Percentiles rank a stretch among this genome's conserved stretches.
Conservation (phyloP, 108 stramenopile genomes). For the Skeletonema costatum region DNA sequence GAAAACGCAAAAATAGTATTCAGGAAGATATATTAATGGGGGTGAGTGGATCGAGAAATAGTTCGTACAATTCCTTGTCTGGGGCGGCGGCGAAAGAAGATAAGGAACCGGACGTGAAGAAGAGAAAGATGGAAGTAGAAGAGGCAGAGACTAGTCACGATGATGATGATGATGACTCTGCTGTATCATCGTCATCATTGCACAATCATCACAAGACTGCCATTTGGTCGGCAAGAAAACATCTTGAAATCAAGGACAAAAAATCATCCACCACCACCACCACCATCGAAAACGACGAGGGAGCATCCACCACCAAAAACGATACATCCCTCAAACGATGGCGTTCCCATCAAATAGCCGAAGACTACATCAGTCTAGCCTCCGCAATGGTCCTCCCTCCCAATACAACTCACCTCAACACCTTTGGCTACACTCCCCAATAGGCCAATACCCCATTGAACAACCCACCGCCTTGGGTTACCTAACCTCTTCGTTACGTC, state of each 20-base stretch:
- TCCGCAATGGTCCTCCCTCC: constrained; percentile 50
- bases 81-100: not conserved
- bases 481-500: constrained; percentile 70
- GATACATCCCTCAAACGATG: constrained; percentile 11
- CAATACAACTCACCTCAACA: constrained; percentile 41
- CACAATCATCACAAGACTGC: not conserved
- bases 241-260: constrained; percentile 13
- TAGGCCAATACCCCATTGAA: constrained; percentile 61
- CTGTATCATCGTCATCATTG: not conserved
- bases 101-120: constrained; percentile 7
- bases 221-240: constrained; percentile 33
- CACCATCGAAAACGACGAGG: not conserved
- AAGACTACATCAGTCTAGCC: constrained; percentile 69
- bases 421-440: constrained; percentile 60
- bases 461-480: constrained; percentile 59
- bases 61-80: not conserved
- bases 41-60: not conserved
- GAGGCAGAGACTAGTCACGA: constrained; percentile 2
- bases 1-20: constrained; percentile 15
- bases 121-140: not conserved
- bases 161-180: constrained; percentile 2
- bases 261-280: not conserved
- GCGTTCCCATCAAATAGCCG: constrained; percentile 67
- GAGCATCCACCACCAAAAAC: not conserved
- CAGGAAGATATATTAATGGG: constrained; percentile 28